Evolutionary conservation across 345 rosid species (phyloP).

Genomic region (Bretschneidera sinensis): DNA sequence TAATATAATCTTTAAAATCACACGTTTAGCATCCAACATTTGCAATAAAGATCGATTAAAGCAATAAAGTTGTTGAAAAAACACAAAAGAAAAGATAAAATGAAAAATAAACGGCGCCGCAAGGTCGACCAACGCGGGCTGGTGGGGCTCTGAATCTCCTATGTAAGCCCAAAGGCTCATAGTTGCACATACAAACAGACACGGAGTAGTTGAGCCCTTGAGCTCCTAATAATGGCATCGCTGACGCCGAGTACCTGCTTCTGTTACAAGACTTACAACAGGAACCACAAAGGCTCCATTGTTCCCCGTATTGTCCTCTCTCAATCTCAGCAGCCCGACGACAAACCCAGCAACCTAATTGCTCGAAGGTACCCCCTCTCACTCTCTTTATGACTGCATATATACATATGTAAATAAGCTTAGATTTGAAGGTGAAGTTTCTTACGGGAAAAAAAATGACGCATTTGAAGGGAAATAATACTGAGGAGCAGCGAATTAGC

Average conservation of each 20-base stretch:
- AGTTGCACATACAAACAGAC: too few species aligned
- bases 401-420: not conserved
- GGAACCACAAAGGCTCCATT: not conserved
- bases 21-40: too few species aligned
- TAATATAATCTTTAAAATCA: too few species aligned
- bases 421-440: conserved; percentile 1
- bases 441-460: not conserved
- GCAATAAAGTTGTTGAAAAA: too few species aligned
- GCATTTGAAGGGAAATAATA: conserved; percentile 54
- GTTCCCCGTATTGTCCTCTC: conserved; percentile 27
- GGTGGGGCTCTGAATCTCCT: too few species aligned
- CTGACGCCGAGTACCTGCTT: conserved; percentile 38
- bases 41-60: too few species aligned
- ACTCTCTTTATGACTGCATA: not conserved
- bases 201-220: not conserved
- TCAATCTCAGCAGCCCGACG: conserved; percentile 28
- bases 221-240: conserved; percentile 41
- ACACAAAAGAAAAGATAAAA: too few species aligned
- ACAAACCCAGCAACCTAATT: conserved; percentile 28
- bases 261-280: conserved; percentile 17
- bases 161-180: too few species aligned
- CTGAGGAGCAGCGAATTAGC: conserved; percentile 89
- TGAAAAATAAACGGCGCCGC: too few species aligned
- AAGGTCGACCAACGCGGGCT: too few species aligned
- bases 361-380: conserved; percentile 49